A percentile compares a stretch with the other conserved stretches of the same genome.
Evolutionary conservation across 495 filamentous ascomycete genomes (phyloP).

Genomic region (Parathielavia hyrcaniae): DNA sequence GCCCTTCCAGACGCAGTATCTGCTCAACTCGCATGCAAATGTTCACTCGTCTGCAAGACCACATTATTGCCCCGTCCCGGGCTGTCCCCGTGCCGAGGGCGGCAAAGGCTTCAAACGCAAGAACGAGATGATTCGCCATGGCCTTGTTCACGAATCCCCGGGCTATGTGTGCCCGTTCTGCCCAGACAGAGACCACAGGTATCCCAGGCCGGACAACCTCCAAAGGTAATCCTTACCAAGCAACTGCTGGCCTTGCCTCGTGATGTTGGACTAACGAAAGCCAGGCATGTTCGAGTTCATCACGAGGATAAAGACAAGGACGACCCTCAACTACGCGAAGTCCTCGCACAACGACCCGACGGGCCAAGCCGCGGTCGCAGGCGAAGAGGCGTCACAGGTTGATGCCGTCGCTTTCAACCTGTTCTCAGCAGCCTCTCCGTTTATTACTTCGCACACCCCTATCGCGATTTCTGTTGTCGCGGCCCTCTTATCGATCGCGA

Average conservation of each 20-base stretch:
- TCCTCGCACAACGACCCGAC: slow-evolving; percentile 75
- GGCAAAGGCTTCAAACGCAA: slow-evolving; percentile 98
- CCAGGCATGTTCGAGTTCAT: slow-evolving; percentile 81
- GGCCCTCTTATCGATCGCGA: background rate
- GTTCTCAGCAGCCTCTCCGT: background rate
- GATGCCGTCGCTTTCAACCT: background rate
- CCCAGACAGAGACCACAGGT: slow-evolving; percentile 90
- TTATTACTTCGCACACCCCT: background rate
- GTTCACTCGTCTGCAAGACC: slow-evolving; percentile 87
- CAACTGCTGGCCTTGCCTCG: background rate
- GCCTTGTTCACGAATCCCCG: slow-evolving; percentile 88
- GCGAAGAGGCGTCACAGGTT: slow-evolving; percentile 46
- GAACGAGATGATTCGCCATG: slow-evolving; percentile 98
- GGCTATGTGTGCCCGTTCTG: slow-evolving; percentile 98
- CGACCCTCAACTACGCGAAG: slow-evolving; percentile 69
- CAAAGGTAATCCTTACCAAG: slow-evolving; percentile 59
- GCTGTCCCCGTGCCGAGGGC: slow-evolving; percentile 70
- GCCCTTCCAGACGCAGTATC: slow-evolving; percentile 85
- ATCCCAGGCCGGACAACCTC: slow-evolving; percentile 93
- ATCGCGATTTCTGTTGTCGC: background rate
- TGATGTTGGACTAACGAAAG: background rate
- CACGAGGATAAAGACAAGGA: slow-evolving; percentile 83
- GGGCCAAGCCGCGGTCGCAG: slow-evolving; percentile 78
- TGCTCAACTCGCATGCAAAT: slow-evolving; percentile 87
- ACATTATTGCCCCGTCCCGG: slow-evolving; percentile 81